Evolutionary conservation across 345 rosid species (phyloP).

Genomic region (Clausena lansium): DNA sequence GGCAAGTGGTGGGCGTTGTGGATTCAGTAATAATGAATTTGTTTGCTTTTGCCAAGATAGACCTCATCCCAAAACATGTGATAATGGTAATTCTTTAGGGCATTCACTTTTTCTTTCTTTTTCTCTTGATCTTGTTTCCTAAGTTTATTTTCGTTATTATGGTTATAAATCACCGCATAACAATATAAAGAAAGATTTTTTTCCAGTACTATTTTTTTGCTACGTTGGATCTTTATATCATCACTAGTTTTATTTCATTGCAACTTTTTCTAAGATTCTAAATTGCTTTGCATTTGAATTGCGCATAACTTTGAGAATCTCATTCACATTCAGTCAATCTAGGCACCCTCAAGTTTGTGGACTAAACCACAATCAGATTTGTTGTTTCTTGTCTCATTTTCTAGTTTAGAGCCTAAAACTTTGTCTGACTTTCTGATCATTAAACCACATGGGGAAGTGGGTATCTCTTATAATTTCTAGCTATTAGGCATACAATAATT

Average conservation of each 20-base stretch:
- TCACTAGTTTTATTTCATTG: too few relatives aligned
- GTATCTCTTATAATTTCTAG: too few relatives aligned
- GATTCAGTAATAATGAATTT: slow-evolving; percentile 11
- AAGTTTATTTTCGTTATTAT: not conserved
- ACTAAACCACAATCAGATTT: not conserved
- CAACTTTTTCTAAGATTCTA: too few relatives aligned
- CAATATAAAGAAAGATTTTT: too few relatives aligned
- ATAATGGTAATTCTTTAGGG: slow-evolving; percentile 35
- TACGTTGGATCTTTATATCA: too few relatives aligned
- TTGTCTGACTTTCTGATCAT: not conserved
- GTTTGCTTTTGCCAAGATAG: slow-evolving; percentile 29
- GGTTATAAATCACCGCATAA: not conserved
- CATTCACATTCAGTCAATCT: too few relatives aligned
- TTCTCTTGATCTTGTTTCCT: not conserved
- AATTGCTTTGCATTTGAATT: not conserved
- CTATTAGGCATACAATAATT: not conserved
- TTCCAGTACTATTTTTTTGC: too few relatives aligned
- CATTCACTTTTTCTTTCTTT: not conserved
- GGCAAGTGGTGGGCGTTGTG: slow-evolving; percentile 18
- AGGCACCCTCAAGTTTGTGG: not conserved
- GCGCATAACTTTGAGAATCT: not conserved
- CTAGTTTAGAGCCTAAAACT: not conserved
- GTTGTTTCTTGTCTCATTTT: not conserved
- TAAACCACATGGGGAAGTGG: not conserved
- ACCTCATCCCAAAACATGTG: slow-evolving; percentile 32